A percentile compares a stretch with the other conserved stretches of the same genome.
Evolutionary conservation across 768 basidiomycete genomes (phyloP).

Genomic region (Auricularia cornea): DNA sequence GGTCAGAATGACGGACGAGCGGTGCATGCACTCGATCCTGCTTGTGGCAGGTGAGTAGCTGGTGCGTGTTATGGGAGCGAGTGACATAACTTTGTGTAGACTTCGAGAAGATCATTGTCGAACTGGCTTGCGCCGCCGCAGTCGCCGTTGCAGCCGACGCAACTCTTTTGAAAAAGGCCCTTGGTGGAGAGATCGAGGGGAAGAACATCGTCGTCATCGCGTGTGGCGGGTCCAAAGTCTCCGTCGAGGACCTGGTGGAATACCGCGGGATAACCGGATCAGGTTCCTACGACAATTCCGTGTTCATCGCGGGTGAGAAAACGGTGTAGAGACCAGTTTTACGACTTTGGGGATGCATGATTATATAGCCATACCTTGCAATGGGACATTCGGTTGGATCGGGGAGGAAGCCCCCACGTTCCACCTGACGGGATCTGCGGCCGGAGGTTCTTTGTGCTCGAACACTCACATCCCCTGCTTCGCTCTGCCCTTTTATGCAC

Average conservation of each 20-base stretch:
- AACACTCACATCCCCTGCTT: too few species aligned
- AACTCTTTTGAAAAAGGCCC: slow-evolving; percentile 27
- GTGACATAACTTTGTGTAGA: slow-evolving; percentile 29
- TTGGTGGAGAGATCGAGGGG: background rate
- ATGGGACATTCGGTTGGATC: too few species aligned
- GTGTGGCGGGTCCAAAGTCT: slow-evolving; percentile 65
- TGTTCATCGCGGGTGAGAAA: too few species aligned
- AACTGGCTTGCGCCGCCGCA: slow-evolving; percentile 66
- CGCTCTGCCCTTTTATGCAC: too few species aligned
- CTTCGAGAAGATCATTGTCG: slow-evolving; percentile 67
- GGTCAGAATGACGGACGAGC: slow-evolving; percentile 56
- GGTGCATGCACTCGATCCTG: slow-evolving; percentile 53
- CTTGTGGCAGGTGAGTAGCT: slow-evolving; percentile 47
- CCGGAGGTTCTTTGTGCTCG: too few species aligned
- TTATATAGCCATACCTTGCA: too few species aligned
- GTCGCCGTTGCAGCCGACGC: slow-evolving; percentile 56
- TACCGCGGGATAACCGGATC: slow-evolving; percentile 23
- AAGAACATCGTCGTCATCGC: slow-evolving; percentile 51
- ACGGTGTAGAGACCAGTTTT: too few species aligned
- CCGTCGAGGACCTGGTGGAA: slow-evolving; percentile 42
- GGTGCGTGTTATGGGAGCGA: background rate
- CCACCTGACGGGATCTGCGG: too few species aligned
- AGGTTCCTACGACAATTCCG: too few species aligned
- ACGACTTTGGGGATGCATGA: too few species aligned
- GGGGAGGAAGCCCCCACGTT: too few species aligned